These are phyloP conservation scores for Aspergillus sp. DNA, from an alignment of 2,329 filamentous ascomycete genomes.

Conservation along the genomic window DNA sequence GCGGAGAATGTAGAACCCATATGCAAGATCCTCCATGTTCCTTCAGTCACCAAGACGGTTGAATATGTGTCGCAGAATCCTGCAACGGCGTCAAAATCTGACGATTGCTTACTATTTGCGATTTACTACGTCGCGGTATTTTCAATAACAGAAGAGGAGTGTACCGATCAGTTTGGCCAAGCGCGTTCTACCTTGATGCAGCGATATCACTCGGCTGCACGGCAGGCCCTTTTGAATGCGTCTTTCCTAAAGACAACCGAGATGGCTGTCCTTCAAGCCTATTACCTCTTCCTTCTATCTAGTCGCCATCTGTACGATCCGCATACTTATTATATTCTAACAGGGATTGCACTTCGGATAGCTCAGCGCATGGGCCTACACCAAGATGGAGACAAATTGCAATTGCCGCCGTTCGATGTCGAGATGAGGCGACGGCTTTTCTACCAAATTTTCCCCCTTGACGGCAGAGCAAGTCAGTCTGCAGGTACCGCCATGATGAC, in stretches of 20 bases:
- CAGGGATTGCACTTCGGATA: slow-evolving; percentile 46
- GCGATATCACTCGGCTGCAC: slow-evolving; percentile 9
- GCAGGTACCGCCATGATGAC: slow-evolving; percentile 24
- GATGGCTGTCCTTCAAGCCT: slow-evolving; percentile 18
- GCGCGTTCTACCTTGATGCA: slow-evolving; percentile 3
- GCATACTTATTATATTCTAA: slow-evolving; percentile 51
- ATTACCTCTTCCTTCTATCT: slow-evolving; percentile 16
- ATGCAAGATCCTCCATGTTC: slow-evolving; percentile 70
- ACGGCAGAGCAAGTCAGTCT: slow-evolving; percentile 28
- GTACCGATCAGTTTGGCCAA: slow-evolving; percentile 3
- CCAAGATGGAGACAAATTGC: slow-evolving; percentile 46
- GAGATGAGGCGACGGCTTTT: slow-evolving; percentile 35
- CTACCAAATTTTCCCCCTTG: slow-evolving; percentile 26
- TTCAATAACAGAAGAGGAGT: slow-evolving; percentile 18
- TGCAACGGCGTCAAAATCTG: slow-evolving; percentile 24
- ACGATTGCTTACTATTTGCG: slow-evolving; percentile 38
- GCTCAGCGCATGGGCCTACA: slow-evolving; percentile 51
- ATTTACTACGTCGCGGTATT: slow-evolving; percentile 24
- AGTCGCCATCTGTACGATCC: slow-evolving; percentile 43
- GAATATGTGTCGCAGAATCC: slow-evolving; percentile 56
- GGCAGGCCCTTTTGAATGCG: slow-evolving; percentile 18
- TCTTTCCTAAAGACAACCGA: slow-evolving; percentile 19
- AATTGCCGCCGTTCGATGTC: slow-evolving; percentile 48
- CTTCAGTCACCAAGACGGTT: slow-evolving; percentile 65
- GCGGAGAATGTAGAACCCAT: slow-evolving; percentile 73